Evolutionary conservation across 1,284 basidiomycete species (phyloP).

Genomic region (Moesziomyces sp.): DNA sequence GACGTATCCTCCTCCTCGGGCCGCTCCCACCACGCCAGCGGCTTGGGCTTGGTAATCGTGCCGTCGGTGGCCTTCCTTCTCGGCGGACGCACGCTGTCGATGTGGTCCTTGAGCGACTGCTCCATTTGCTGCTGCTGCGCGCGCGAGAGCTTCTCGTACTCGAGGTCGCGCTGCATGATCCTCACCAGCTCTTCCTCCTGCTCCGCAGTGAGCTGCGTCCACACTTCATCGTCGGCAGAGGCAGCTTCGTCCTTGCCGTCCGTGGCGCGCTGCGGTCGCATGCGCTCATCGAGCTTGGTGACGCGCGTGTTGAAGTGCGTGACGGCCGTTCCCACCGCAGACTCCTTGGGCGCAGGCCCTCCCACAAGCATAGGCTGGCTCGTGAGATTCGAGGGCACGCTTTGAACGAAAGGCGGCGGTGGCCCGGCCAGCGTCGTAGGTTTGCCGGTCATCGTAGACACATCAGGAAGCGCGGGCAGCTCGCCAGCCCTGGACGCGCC

Average conservation of each 20-base stretch:
- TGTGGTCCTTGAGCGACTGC: slow-evolving; percentile 47
- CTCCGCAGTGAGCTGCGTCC: slow-evolving; percentile 70
- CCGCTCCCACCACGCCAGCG: slow-evolving; percentile 62
- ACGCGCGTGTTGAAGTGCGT: slow-evolving; percentile 77
- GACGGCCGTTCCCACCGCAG: slow-evolving; percentile 69
- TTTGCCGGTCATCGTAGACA: slow-evolving; percentile 43
- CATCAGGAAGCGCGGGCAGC: slow-evolving; percentile 20
- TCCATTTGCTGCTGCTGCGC: slow-evolving; percentile 53
- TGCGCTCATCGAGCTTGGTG: slow-evolving; percentile 71
- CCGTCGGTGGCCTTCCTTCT: slow-evolving; percentile 33
- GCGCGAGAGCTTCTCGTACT: slow-evolving; percentile 70
- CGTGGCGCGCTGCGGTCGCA: slow-evolving; percentile 72
- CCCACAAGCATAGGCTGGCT: slow-evolving; percentile 65
- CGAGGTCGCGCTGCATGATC: slow-evolving; percentile 73
- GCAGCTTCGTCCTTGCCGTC: slow-evolving; percentile 14
- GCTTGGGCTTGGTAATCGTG: slow-evolving; percentile 39
- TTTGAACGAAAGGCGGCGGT: slow-evolving; percentile 29
- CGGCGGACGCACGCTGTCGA: slow-evolving; percentile 49
- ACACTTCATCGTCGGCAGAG: slow-evolving; percentile 19
- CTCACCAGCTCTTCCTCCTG: slow-evolving; percentile 71
- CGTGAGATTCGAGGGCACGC: slow-evolving; percentile 63
- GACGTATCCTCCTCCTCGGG: slow-evolving; percentile 41
- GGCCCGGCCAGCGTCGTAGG: slow-evolving; percentile 45
- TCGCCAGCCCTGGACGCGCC: slow-evolving; percentile 12
- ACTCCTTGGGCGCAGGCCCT: slow-evolving; percentile 61